Evolutionary conservation across 371 early-diverging fungal genomes (phyloP), one percentile per base, ranked within the genome.

Genomic region (Paraphysoderma sedebokerense): DNA sequence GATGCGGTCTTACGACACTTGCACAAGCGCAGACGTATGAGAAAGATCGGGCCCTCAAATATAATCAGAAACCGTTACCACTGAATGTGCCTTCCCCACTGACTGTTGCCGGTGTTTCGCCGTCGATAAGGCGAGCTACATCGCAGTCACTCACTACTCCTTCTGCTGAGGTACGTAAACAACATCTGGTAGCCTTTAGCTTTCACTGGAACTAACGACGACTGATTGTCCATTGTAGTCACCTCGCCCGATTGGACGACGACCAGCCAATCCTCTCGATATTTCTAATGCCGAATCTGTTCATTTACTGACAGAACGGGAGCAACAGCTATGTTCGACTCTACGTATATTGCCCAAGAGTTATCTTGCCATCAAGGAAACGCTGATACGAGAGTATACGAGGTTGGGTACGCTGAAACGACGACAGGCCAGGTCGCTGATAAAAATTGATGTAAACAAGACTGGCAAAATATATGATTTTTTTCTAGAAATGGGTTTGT

Each of bases 361-460:
- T 3, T 95, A 92, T 46, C 61, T 95, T 47, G 79, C 74, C 19
- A 82, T 88, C 67, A 95, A 95, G 58, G 86, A 91, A 28, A 76
- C 81, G 2, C 68, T 92, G 41, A 58, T 95, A 22, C 71, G 77
- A 29, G 91, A 88, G 56, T 85, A 81, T 58, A 77, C 79, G 3
- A 72, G 74, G 2, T 66, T 62, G 20, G 92, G 92, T 1, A 59
- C 52, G 3, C 62, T 92, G 52, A 70, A 73, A 51, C 68, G 83
- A 34, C 66, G 82, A 38, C 76, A 81, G 51, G 86, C 86, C 2
- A 62, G 86, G 20, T 71, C 76, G 37, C 56, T 92, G 44, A 73
- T 88, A 58, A 83, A 81, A 63, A 85, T 92, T 48, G 92, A 92
- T 53, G 82, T 78, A 5, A 81, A 81, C 66, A 91, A 87, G 60